Percentiles rank a stretch among this genome's conserved stretches.
Conservation (phyloP, 2,329 filamentous ascomycete species). For the Xylariales sp. region DNA sequence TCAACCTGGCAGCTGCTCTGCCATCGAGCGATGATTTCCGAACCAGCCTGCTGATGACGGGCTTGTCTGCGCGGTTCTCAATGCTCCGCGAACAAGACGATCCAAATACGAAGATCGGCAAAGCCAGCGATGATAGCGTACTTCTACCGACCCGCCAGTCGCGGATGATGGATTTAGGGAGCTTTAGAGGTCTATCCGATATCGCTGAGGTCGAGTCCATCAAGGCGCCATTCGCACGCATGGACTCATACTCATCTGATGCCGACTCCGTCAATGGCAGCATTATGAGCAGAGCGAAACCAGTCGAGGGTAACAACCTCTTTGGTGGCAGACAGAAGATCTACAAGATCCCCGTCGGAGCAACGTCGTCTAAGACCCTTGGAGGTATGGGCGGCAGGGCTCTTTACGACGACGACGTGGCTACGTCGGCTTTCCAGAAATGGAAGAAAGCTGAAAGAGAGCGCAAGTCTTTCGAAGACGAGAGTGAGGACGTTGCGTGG, state of each 20-base stretch:
- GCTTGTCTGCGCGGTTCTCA: slow-evolving; percentile 89
- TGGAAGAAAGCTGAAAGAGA: slow-evolving; percentile 59
- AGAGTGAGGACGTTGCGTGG: slow-evolving; percentile 29
- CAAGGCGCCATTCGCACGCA: slow-evolving; percentile 53
- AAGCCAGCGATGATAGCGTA: slow-evolving; percentile 93
- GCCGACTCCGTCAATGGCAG: slow-evolving; percentile 59
- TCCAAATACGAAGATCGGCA: slow-evolving; percentile 80
- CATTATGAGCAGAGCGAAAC: slow-evolving; percentile 80
- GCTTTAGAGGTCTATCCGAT: slow-evolving; percentile 58
- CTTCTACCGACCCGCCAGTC: slow-evolving; percentile 78
- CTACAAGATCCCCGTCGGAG: slow-evolving; percentile 69
- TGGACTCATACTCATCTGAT: slow-evolving; percentile 61
- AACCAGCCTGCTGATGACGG: slow-evolving; percentile 93
- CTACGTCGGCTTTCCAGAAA: slow-evolving; percentile 77
- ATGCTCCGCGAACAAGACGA: slow-evolving; percentile 96
- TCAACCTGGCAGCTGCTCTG: slow-evolving; percentile 70
- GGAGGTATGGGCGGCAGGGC: slow-evolving; percentile 59
- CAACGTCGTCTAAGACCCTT: slow-evolving; percentile 35
- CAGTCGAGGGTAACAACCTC: slow-evolving; percentile 82
- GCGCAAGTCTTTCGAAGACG: slow-evolving; percentile 37
- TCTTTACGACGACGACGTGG: slow-evolving; percentile 83
- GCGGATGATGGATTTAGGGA: slow-evolving; percentile 67
- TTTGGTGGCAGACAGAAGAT: slow-evolving; percentile 96
- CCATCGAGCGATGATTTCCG: slow-evolving; percentile 86
- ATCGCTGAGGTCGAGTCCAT: slow-evolving; percentile 90